A percentile compares a stretch with the other conserved stretches of the same genome.
phyloP scores from a whole-genome alignment of 192 early-diverging fungal genomes.

The Kickxella alabastrina region DNA sequence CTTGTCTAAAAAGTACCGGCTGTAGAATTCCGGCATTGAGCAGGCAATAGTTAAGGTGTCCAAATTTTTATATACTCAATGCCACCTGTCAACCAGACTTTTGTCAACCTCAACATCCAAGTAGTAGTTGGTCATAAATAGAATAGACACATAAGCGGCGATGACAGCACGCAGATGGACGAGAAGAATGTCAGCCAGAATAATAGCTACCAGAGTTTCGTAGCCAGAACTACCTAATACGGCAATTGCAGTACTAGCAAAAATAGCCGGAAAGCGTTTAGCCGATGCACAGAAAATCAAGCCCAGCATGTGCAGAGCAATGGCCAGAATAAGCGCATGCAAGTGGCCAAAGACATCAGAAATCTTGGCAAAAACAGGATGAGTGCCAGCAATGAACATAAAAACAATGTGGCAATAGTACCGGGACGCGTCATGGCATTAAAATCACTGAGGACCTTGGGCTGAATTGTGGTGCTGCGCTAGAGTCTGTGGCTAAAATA shows the following conservation, averaged over 20 bases:
- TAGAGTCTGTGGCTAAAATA: conserved; percentile 29
- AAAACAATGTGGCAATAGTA: conserved; percentile 22
- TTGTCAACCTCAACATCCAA: conserved; percentile 34
- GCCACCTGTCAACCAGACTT: conserved; percentile 24
- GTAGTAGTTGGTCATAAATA: conserved; percentile 44
- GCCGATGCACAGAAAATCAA: conserved; percentile 27
- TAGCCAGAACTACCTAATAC: conserved; percentile 38
- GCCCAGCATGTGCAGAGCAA: conserved; percentile 29
- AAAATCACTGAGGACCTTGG: conserved; percentile 37
- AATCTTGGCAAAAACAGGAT: conserved; percentile 38
- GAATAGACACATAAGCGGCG: conserved; percentile 33
- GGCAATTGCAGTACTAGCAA: conserved; percentile 38
- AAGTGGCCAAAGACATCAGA: conserved; percentile 35
- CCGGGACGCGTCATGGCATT: conserved; percentile 30
- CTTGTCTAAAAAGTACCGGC: conserved; percentile 23
- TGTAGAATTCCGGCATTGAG: conserved; percentile 15
- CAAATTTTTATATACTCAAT: conserved; percentile 43
- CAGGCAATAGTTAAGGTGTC: conserved; percentile 36
- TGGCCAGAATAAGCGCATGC: conserved; percentile 16
- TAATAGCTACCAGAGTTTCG: conserved; percentile 38
- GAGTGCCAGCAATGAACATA: conserved; percentile 32
- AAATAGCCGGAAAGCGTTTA: conserved; percentile 26
- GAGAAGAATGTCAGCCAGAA: conserved; percentile 37
- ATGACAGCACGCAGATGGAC: conserved; percentile 35
- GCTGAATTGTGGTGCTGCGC: conserved; percentile 34